A percentile compares a stretch with the other conserved stretches of the same genome.
These are phyloP conservation scores for Emydomyces testavorans DNA, from an alignment of 2,329 filamentous ascomycete genomes.

Conservation along the genomic window DNA sequence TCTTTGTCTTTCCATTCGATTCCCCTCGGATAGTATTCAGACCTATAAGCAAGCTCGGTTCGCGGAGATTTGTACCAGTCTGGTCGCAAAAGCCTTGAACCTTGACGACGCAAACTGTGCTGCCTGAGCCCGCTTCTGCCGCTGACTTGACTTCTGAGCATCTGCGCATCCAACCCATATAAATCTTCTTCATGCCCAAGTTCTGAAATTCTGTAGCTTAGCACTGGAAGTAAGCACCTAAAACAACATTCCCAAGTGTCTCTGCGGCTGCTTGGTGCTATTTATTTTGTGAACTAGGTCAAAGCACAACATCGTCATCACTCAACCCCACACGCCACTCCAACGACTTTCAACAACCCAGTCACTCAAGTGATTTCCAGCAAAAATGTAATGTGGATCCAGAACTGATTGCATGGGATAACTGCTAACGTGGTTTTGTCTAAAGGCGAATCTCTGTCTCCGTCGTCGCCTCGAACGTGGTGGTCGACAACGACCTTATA, in stretches of 20 bases:
- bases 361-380: background rate
- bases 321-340: background rate
- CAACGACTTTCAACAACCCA: background rate
- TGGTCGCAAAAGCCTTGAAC: background rate
- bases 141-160: background rate
- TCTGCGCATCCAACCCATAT: background rate
- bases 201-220: background rate
- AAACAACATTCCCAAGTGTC: background rate
- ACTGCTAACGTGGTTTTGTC: background rate
- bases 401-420: background rate
- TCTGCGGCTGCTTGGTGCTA: background rate
- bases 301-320: constrained; percentile 5
- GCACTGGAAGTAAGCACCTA: too few species aligned
- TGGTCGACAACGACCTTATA: constrained; percentile 60
- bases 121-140: background rate
- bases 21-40: background rate
- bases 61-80: background rate
- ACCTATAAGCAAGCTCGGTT: too few species aligned
- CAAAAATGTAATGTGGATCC: constrained; percentile 3
- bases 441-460: constrained; percentile 76
- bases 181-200: background rate
- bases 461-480: constrained; percentile 61
- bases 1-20: constrained; percentile 5
- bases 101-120: background rate
- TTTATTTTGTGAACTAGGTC: background rate